These are phyloP conservation scores for Backusella westeae DNA, from an alignment of 192 early-diverging fungal genomes.

Conservation along the genomic window DNA sequence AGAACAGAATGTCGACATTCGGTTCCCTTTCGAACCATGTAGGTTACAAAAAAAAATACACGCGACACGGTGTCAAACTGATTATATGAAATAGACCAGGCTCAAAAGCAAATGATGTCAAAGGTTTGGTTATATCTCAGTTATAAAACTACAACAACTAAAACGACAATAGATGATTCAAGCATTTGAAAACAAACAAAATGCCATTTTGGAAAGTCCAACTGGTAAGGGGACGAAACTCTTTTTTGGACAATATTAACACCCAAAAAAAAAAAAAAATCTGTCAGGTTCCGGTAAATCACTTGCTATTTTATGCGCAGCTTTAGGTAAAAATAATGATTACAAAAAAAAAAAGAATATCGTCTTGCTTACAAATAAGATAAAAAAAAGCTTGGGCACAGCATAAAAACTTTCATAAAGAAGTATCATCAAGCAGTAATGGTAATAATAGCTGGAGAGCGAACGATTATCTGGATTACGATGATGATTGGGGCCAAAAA, in stretches of 20 bases:
- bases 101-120: slow-evolving; percentile 15
- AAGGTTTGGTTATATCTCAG: neutral
- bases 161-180: slow-evolving; percentile 35
- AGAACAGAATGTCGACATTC: neutral
- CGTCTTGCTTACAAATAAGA: neutral
- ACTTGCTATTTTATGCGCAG: slow-evolving; percentile 65
- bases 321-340: slow-evolving; percentile 41
- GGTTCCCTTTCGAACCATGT: neutral
- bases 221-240: slow-evolving; percentile 33
- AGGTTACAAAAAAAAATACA: neutral
- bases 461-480: neutral
- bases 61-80: neutral
- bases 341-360: slow-evolving; percentile 33
- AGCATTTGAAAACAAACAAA: slow-evolving; percentile 48
- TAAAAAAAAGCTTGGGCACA: slow-evolving; percentile 16
- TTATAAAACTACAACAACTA: neutral
- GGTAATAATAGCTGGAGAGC: neutral
- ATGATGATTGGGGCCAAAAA: neutral
- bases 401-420: neutral
- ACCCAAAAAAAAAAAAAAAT: neutral
- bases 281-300: slow-evolving; percentile 75
- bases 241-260: neutral
- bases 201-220: slow-evolving; percentile 68
- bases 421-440: neutral
- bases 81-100: neutral